These are phyloP conservation scores for Colletotrichum trifolii DNA, from an alignment of 2,329 filamentous ascomycete species.

Conservation along the genomic window DNA sequence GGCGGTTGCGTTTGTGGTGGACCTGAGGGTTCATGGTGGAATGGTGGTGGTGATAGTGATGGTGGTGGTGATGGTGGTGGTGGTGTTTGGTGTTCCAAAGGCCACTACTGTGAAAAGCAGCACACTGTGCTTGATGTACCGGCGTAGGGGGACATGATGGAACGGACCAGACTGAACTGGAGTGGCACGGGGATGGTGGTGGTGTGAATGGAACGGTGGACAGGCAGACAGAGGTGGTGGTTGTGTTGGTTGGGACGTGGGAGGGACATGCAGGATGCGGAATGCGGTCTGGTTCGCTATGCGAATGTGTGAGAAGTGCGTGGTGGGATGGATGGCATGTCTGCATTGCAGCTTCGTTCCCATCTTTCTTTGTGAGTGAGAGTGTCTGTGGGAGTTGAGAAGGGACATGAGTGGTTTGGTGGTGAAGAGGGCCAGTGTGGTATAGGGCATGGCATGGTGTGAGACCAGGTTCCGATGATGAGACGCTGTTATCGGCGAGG, in stretches of 20 bases:
- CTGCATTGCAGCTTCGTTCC: slow-evolving; percentile 2
- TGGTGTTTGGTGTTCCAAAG: slow-evolving; percentile 6
- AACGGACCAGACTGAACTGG: too few relatives aligned
- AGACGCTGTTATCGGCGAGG: slow-evolving; percentile 34
- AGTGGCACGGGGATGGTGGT: neutral
- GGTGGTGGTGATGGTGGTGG: slow-evolving; percentile 18
- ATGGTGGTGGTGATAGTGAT: slow-evolving; percentile 23
- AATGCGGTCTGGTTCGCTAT: slow-evolving; percentile 33
- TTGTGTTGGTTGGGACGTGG: slow-evolving; percentile 9
- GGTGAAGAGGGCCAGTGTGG: neutral
- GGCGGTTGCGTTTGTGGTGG: neutral
- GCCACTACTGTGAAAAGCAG: neutral
- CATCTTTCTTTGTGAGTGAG: too few relatives aligned
- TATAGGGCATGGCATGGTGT: neutral
- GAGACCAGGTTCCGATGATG: slow-evolving; percentile 29
- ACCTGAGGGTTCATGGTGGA: slow-evolving; percentile 5
- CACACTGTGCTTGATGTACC: too few relatives aligned
- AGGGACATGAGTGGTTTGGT: neutral
- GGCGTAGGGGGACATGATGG: too few relatives aligned
- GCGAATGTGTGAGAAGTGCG: slow-evolving; percentile 29
- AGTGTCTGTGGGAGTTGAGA: too few relatives aligned
- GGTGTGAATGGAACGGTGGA: neutral
- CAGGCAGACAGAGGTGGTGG: slow-evolving; percentile 15
- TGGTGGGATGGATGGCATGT: neutral
- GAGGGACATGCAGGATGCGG: slow-evolving; percentile 33